These are phyloP conservation scores for Guadua angustifolia DNA, from an alignment of 176 grass and related monocot genomes.

Conservation along the genomic window DNA sequence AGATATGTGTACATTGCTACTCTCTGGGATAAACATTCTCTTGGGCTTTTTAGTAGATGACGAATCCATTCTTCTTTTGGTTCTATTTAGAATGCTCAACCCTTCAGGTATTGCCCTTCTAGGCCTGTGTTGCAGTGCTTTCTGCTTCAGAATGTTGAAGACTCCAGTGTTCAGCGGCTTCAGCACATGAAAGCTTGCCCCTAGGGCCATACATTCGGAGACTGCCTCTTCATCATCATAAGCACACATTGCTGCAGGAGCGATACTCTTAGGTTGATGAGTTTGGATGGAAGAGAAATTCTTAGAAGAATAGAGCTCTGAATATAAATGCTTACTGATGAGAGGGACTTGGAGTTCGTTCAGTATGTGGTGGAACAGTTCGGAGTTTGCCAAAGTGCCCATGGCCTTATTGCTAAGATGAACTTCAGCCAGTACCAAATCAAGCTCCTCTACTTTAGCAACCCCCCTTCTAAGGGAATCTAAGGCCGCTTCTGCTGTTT, in stretches of 20 bases:
- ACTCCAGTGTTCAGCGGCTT: conserved; percentile 34
- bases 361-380: conserved; percentile 30
- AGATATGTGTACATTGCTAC: neutral
- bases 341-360: conserved; percentile 38
- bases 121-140: conserved; percentile 29
- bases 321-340: conserved; percentile 36
- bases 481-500: conserved; percentile 17
- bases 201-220: conserved; percentile 8
- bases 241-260: conserved; percentile 46
- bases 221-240: conserved; percentile 12
- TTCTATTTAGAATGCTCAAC: neutral
- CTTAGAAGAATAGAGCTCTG: conserved; percentile 28
- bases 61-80: conserved; percentile 22
- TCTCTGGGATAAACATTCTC: neutral
- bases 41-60: conserved; percentile 28
- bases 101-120: conserved; percentile 36
- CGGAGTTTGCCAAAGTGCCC: conserved; percentile 9
- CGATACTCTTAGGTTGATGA: neutral
- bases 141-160: conserved; percentile 25
- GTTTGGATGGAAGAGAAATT: neutral
- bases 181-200: conserved; percentile 39
- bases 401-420: conserved; percentile 8
- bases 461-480: conserved; percentile 33
- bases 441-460: conserved; percentile 30
- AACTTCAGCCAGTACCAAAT: conserved; percentile 50